Evolutionary conservation across 352 stramenopile species (phyloP).

Genomic region (Pythium brassicae): DNA sequence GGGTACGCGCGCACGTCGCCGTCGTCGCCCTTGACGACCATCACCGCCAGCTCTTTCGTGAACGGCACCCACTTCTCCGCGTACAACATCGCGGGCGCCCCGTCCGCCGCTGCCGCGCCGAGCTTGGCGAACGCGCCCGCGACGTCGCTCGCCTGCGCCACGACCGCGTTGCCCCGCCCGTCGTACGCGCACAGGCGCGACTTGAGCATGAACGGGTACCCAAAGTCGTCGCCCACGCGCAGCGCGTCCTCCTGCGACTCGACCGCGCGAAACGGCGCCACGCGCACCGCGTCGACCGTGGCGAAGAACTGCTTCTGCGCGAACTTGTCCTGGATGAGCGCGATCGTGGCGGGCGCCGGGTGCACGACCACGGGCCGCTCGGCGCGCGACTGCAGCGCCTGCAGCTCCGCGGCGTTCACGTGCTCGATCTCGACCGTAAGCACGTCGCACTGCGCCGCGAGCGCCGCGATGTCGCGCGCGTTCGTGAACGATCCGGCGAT

Average conservation of each 20-base stretch:
- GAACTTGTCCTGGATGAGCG: constrained; percentile 98
- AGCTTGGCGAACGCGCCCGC: constrained; percentile 79
- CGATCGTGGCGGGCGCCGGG: constrained; percentile 88
- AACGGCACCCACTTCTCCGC: constrained; percentile 98
- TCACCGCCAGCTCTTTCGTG: constrained; percentile 94
- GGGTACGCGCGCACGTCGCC: constrained; percentile 89
- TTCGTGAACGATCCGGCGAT: constrained; percentile 80
- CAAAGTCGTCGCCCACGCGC: constrained; percentile 52
- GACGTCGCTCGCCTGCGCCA: constrained; percentile 79
- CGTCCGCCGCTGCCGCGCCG: constrained; percentile 35
- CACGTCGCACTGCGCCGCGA: constrained; percentile 87
- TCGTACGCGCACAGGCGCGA: constrained; percentile 95
- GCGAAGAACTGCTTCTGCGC: constrained; percentile 91
- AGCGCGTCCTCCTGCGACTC: constrained; percentile 35
- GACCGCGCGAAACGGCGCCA: constrained; percentile 57
- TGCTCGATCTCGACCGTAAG: constrained; percentile 99
- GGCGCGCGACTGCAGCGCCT: constrained; percentile 68
- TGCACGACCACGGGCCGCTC: constrained; percentile 41
- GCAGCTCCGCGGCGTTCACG: constrained; percentile 91
- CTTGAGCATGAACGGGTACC: constrained; percentile 99
- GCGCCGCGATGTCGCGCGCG: constrained; percentile 56
- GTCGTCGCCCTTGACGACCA: constrained; percentile 89
- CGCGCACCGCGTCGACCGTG: constrained; percentile 33
- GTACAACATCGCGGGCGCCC: constrained; percentile 58
- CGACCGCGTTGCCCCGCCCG: constrained; percentile 95